Percentiles rank a stretch among this genome's conserved stretches.
Conservation (phyloP, 768 basidiomycete species). For the Royoungia palumana region DNA sequence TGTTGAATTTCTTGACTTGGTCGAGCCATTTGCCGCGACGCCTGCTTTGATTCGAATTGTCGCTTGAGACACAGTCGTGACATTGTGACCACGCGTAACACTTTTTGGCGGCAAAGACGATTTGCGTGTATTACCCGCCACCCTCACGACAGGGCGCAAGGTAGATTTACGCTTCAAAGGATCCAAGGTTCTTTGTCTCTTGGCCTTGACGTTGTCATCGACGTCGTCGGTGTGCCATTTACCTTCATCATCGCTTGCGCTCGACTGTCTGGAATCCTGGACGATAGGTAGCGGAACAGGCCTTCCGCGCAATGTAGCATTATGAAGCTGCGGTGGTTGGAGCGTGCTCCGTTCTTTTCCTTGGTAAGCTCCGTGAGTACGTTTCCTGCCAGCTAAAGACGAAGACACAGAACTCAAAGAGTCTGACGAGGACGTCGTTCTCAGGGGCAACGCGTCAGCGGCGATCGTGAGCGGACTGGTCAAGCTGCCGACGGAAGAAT, state of each 20-base stretch:
- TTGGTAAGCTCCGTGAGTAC: constrained; percentile 23
- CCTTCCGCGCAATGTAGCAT: constrained; percentile 29
- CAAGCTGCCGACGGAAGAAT: constrained; percentile 27
- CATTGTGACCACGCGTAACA: constrained; percentile 9
- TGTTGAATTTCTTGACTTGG: constrained; percentile 14
- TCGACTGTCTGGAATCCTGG: constrained; percentile 19
- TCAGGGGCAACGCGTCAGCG: constrained; percentile 37
- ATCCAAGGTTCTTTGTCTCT: constrained; percentile 28
- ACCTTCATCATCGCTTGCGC: constrained; percentile 21
- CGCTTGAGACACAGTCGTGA: constrained; percentile 9
- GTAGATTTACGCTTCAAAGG: constrained; percentile 24
- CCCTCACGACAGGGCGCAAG: constrained; percentile 23
- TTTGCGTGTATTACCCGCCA: constrained; percentile 13
- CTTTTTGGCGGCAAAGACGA: constrained; percentile 8
- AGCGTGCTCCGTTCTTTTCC: neutral
- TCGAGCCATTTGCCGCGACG: constrained; percentile 4
- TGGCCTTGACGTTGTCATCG: constrained; percentile 10
- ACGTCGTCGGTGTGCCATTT: constrained; percentile 11
- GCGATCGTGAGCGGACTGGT: constrained; percentile 37
- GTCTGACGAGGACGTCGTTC: constrained; percentile 41
- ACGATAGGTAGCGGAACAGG: neutral
- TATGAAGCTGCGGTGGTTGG: constrained; percentile 11
- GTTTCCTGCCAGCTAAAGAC: constrained; percentile 41
- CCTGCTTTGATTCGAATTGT: constrained; percentile 9
- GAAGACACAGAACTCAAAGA: constrained; percentile 39